Evolutionary conservation across 2,329 filamentous ascomycete genomes (phyloP).

Genomic region (Xylogone sp.): DNA sequence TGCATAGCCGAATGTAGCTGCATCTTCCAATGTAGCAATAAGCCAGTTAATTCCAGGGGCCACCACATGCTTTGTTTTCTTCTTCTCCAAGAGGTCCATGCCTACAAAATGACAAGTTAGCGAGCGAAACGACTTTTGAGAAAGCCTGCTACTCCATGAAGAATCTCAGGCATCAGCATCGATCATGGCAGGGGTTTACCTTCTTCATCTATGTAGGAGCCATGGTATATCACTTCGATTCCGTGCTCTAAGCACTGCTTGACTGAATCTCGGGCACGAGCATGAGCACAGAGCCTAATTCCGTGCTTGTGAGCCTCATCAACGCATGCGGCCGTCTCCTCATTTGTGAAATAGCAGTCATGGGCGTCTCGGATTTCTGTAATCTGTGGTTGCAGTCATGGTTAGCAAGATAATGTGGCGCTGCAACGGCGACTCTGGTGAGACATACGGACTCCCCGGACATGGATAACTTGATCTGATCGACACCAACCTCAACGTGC

Average conservation of each 20-base stretch:
- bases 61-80: constrained; percentile 35
- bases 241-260: constrained; percentile 39
- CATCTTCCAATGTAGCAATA: constrained; percentile 27
- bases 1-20: constrained; percentile 35
- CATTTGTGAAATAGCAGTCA: constrained; percentile 40
- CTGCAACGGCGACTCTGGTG: neutral
- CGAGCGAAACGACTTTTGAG: neutral
- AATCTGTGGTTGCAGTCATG: constrained; percentile 7
- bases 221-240: constrained; percentile 44
- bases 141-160: too few species aligned
- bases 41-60: constrained; percentile 40
- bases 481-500: constrained; percentile 34
- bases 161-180: too few species aligned
- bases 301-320: constrained; percentile 38
- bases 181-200: neutral
- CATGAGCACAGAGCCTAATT: constrained; percentile 38
- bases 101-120: constrained; percentile 17
- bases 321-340: constrained; percentile 42
- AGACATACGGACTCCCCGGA: constrained; percentile 17
- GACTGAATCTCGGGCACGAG: constrained; percentile 38
- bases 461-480: constrained; percentile 42
- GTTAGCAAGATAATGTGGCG: neutral
- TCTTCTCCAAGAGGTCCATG: constrained; percentile 34
- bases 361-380: constrained; percentile 32
- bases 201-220: constrained; percentile 36